Conservation (phyloP, 176 grass and related monocot species). For the Metroxylon sagu region DNA sequence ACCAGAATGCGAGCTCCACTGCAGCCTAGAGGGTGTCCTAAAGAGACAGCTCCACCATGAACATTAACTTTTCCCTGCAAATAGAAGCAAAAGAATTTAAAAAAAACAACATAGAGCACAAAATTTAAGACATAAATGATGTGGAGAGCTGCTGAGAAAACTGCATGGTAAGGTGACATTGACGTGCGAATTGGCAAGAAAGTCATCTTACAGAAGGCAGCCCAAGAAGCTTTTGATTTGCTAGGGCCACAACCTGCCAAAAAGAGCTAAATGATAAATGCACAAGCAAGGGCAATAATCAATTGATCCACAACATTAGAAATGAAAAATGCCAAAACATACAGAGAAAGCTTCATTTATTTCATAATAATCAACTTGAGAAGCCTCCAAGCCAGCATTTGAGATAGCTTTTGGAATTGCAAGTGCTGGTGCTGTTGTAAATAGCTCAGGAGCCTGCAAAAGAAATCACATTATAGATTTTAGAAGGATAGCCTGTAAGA, state of each 20-base stretch:
- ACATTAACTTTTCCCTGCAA: constrained; percentile 85
- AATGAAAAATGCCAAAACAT: constrained; percentile 2
- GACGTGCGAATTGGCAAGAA: not conserved
- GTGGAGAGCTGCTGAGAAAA: no score
- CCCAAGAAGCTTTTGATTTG: constrained; percentile 95
- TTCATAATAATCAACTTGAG: constrained; percentile 90
- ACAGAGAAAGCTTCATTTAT: constrained; percentile 97
- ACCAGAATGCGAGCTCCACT: constrained; percentile 87
- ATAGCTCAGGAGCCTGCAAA: constrained; percentile 78
- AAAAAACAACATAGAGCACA: no score
- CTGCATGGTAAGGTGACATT: no score
- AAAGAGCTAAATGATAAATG: not conserved
- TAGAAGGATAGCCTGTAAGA: not conserved
- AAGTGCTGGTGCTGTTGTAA: constrained; percentile 80
- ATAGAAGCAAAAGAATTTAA: not conserved
- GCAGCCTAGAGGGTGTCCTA: constrained; percentile 91
- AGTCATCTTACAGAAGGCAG: constrained; percentile 64
- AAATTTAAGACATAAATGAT: no score
- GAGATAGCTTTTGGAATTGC: constrained; percentile 81
- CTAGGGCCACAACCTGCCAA: constrained; percentile 74
- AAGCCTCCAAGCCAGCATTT: constrained; percentile 63
- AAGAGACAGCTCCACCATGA: constrained; percentile 80
- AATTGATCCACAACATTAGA: no score
- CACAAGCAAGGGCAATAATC: no score
- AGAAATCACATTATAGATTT: constrained; percentile 3